These are phyloP conservation scores for Purshia tridentata DNA, from an alignment of 306 rosid species.

Conservation along the genomic window DNA sequence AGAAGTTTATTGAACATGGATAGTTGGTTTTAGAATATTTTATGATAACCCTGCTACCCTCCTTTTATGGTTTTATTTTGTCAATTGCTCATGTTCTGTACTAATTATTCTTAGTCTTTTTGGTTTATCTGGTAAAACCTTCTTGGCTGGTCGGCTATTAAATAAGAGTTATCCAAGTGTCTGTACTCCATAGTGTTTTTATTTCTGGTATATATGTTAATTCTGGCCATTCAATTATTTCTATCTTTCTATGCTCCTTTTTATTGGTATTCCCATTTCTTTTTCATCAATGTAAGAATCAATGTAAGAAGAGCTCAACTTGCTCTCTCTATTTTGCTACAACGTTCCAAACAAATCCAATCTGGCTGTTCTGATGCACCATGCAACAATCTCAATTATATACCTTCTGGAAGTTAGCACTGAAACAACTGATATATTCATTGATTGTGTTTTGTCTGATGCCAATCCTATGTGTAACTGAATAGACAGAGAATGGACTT, in stretches of 20 bases:
- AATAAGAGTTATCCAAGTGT: not conserved
- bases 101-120: not conserved
- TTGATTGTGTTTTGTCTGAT: conserved; percentile 27
- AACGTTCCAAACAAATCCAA: not conserved
- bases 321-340: not conserved
- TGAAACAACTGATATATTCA: conserved; percentile 18
- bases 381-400: not conserved
- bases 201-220: too few species aligned
- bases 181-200: too few species aligned
- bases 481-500: conserved; percentile 84
- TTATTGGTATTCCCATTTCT: not conserved
- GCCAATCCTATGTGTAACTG: conserved; percentile 21
- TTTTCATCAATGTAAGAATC: not conserved
- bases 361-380: not conserved
- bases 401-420: conserved; percentile 15
- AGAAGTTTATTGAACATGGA: conserved; percentile 25
- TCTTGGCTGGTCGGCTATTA: not conserved
- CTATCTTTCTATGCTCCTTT: not conserved
- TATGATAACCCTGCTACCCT: not conserved
- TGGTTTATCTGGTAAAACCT: not conserved
- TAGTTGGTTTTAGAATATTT: not conserved
- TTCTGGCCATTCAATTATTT: not conserved
- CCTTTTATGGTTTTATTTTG: not conserved
- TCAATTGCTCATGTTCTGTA: not conserved
- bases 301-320: not conserved